Evolutionary conservation across 495 filamentous ascomycete species (phyloP).

Genomic region (Tuber microsphaerosporum): DNA sequence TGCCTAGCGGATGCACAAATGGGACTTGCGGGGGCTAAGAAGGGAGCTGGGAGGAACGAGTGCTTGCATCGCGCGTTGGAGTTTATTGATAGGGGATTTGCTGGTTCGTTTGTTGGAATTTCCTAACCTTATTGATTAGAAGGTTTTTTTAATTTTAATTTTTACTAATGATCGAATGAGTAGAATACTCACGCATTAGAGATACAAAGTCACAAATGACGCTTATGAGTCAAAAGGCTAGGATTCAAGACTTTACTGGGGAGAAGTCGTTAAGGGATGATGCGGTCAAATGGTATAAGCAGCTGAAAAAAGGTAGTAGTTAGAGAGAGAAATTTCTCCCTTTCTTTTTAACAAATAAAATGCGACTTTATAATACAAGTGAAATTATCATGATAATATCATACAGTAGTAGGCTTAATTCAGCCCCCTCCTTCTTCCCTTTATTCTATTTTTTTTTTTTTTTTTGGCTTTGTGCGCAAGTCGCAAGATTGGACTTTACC

Average conservation of each 20-base stretch:
- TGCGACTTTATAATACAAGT: background rate
- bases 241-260: conserved; percentile 66
- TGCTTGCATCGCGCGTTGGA: conserved; percentile 58
- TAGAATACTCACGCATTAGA: conserved; percentile 64
- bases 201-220: conserved; percentile 70
- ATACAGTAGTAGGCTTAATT: background rate
- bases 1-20: conserved; percentile 76
- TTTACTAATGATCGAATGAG: conserved; percentile 28
- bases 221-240: conserved; percentile 80
- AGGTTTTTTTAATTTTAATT: background rate
- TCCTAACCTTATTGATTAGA: background rate
- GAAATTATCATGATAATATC: background rate
- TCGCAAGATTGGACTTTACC: background rate
- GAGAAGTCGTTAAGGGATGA: conserved; percentile 66
- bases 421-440: background rate
- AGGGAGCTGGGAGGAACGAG: conserved; percentile 47
- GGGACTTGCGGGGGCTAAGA: conserved; percentile 56
- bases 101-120: conserved; percentile 13
- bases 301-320: conserved; percentile 29
- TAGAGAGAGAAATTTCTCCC: background rate
- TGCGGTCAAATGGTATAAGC: conserved; percentile 39
- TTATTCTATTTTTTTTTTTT: background rate
- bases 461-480: background rate
- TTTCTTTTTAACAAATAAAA: background rate
- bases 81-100: conserved; percentile 61